These are phyloP conservation scores for Phaeodactylum tricornutum DNA, from an alignment of 108 stramenopile genomes.

Conservation along the genomic window DNA sequence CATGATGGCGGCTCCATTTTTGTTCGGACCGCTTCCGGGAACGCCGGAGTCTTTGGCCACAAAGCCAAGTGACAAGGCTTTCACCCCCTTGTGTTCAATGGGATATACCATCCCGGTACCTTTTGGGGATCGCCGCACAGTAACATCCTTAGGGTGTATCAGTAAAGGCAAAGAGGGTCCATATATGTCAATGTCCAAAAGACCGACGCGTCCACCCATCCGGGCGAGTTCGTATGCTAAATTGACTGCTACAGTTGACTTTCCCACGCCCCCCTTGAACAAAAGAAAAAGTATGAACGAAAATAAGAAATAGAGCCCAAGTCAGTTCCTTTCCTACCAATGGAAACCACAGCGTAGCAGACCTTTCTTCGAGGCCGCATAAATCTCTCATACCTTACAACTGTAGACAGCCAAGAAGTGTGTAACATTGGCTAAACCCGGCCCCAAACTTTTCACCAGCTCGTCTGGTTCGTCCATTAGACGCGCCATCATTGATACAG, in stretches of 20 bases:
- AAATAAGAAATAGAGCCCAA: not conserved
- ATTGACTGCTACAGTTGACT: constrained; percentile 94
- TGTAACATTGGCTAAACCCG: constrained; percentile 54
- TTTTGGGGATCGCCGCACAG: constrained; percentile 52
- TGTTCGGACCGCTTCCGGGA: constrained; percentile 62
- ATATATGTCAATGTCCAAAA: constrained; percentile 97
- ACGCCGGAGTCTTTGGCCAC: constrained; percentile 80
- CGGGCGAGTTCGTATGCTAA: constrained; percentile 92
- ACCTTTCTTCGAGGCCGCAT: not conserved
- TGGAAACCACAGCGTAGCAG: not conserved
- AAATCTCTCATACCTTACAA: constrained; percentile 35
- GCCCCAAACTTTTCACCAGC: constrained; percentile 27
- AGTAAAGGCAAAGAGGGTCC: constrained; percentile 90
- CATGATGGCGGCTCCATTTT: constrained; percentile 65
- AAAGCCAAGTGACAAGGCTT: constrained; percentile 79
- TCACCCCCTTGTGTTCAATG: constrained; percentile 76
- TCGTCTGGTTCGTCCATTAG: constrained; percentile 24
- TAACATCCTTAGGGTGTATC: constrained; percentile 64
- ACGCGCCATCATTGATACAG: constrained; percentile 19
- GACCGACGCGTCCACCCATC: constrained; percentile 79
- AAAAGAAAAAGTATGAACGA: constrained; percentile 22
- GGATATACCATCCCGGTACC: constrained; percentile 74
- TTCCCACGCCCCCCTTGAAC: constrained; percentile 98
- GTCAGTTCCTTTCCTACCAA: not conserved
- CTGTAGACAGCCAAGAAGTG: constrained; percentile 83